Percentiles rank a stretch among this genome's conserved stretches.
Conservation (phyloP, 352 stramenopile genomes). For the Globisporangium nunn region DNA sequence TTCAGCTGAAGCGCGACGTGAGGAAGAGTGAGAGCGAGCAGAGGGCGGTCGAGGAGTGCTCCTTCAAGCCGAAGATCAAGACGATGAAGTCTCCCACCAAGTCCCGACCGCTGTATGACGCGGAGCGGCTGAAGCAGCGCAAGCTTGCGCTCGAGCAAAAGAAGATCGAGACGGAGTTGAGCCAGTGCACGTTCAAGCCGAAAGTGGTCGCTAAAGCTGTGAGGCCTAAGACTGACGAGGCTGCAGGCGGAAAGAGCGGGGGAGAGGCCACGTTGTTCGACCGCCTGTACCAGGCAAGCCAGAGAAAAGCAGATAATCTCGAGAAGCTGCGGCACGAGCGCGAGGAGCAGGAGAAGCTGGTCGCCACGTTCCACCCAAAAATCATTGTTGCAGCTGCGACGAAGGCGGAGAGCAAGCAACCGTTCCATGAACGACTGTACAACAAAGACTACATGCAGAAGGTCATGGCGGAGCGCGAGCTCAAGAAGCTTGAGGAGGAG, state of each 20-base stretch:
- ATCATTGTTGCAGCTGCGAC: conserved; percentile 17
- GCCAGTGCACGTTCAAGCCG: conserved; percentile 61
- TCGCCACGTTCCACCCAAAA: conserved; percentile 61
- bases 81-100: conserved; percentile 47
- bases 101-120: conserved; percentile 58
- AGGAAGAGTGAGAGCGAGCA: conserved; percentile 55
- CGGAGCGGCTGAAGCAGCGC: conserved; percentile 64
- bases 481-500: conserved; percentile 67
- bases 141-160: conserved; percentile 62
- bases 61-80: conserved; percentile 78
- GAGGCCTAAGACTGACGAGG: conserved; percentile 24
- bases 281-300: conserved; percentile 60
- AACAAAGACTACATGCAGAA: conserved; percentile 74
- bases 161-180: conserved; percentile 57
- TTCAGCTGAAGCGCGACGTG: conserved; percentile 62
- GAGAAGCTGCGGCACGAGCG: conserved; percentile 60
- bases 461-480: conserved; percentile 52
- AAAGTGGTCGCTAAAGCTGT: conserved; percentile 45
- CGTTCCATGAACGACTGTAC: conserved; percentile 72
- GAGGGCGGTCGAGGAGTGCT: conserved; percentile 51
- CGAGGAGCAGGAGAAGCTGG: conserved; percentile 50
- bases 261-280: conserved; percentile 39
- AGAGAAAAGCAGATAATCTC: conserved; percentile 49
- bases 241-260: conserved; percentile 7
- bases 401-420: conserved; percentile 30